Conservation (phyloP, 371 early-diverging fungal genomes). For the Cokeromyces recurvatus region DNA sequence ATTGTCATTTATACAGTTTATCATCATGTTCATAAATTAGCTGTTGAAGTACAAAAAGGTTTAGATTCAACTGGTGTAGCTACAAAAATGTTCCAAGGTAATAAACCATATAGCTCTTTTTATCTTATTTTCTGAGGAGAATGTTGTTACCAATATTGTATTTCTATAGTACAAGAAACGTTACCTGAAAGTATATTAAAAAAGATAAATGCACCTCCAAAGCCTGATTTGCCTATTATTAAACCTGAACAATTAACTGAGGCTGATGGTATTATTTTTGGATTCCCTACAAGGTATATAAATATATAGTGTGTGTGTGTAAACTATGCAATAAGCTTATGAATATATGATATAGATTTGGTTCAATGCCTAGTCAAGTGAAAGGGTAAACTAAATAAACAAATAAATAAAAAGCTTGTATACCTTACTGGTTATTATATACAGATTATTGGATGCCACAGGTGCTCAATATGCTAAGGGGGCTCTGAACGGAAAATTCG, state of each 20-base stretch:
- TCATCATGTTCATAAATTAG: slow-evolving; percentile 72
- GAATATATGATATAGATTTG: no score
- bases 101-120: no score
- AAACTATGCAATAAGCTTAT: no score
- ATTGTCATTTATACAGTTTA: slow-evolving; percentile 70
- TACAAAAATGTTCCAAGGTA: slow-evolving; percentile 62
- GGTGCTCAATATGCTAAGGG: slow-evolving; percentile 62
- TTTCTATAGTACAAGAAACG: slow-evolving; percentile 52
- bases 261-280: slow-evolving; percentile 51
- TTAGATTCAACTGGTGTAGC: slow-evolving; percentile 53
- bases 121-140: no score
- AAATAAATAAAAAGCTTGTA: no score
- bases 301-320: no score
- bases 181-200: slow-evolving; percentile 52
- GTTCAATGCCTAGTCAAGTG: slow-evolving; percentile 29
- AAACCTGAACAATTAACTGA: slow-evolving; percentile 46
- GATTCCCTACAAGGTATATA: slow-evolving; percentile 40
- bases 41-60: slow-evolving; percentile 62
- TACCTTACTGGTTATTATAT: no score
- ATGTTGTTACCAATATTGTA: no score
- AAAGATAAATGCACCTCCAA: slow-evolving; percentile 63
- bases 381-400: slow-evolving; percentile 18
- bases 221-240: slow-evolving; percentile 55
- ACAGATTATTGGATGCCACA: slow-evolving; percentile 57
- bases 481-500: slow-evolving; percentile 47